Conservation (phyloP, 257 asterid species). For the Capsicum pubescens region DNA sequence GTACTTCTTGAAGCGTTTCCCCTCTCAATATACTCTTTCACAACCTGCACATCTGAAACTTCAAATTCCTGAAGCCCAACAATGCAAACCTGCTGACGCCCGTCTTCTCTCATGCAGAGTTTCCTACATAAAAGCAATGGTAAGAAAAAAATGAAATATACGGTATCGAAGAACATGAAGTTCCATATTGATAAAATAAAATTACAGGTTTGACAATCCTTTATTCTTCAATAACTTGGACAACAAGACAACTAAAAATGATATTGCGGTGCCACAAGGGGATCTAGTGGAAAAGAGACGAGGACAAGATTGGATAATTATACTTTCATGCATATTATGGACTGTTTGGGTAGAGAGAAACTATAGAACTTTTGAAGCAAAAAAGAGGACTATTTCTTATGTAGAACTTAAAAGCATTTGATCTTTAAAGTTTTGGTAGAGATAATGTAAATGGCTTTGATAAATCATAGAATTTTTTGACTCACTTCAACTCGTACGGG, state of each 20-base stretch:
- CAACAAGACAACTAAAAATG: conserved; percentile 12
- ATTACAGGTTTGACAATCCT: neutral
- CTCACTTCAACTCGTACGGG: neutral
- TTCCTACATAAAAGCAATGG: conserved; percentile 59
- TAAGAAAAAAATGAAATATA: neutral
- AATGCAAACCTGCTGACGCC: conserved; percentile 97
- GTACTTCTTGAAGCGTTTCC: conserved; percentile 98
- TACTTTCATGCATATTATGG: neutral
- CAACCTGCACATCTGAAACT: conserved; percentile 96
- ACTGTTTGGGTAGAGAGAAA: conserved; percentile 21
- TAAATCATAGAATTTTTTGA: neutral
- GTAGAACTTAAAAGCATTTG: conserved; percentile 6
- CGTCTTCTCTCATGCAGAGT: conserved; percentile 98
- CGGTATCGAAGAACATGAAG: neutral
- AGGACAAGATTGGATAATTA: neutral
- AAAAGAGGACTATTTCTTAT: neutral
- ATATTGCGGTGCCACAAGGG: neutral
- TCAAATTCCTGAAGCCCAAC: conserved; percentile 99
- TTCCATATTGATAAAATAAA: neutral
- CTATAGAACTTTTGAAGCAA: neutral
- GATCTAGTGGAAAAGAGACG: neutral
- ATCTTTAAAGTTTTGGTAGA: neutral
- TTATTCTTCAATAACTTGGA: conserved; percentile 21
- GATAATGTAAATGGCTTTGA: neutral
- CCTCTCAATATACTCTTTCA: conserved; percentile 91